Evolutionary conservation across 1,284 basidiomycete species (phyloP).

Genomic region (Apiotrichum domesticum): DNA sequence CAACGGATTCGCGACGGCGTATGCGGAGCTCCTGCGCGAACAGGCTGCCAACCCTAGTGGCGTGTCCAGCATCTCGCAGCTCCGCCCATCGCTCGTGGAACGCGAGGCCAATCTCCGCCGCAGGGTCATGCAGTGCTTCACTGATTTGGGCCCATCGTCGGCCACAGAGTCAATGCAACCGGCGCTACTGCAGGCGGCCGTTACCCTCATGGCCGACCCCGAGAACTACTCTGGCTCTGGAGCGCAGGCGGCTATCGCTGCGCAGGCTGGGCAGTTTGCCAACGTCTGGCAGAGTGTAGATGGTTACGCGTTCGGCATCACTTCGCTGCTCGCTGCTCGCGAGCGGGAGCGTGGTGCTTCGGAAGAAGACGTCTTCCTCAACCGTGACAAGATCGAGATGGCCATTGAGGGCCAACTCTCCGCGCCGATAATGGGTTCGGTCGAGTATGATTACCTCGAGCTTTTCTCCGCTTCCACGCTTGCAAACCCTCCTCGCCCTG

Average conservation of each 20-base stretch:
- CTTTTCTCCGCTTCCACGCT: constrained; percentile 51
- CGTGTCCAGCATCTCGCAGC: constrained; percentile 40
- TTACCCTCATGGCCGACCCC: constrained; percentile 80
- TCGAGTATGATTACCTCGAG: constrained; percentile 78
- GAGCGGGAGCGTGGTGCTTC: constrained; percentile 33
- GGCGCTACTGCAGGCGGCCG: constrained; percentile 71
- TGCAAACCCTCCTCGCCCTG: constrained; percentile 47
- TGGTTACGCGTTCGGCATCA: constrained; percentile 88
- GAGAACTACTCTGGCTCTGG: constrained; percentile 63
- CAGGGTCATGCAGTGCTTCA: constrained; percentile 84
- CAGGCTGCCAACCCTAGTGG: constrained; percentile 38
- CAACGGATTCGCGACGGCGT: constrained; percentile 53
- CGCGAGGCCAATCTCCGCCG: constrained; percentile 78
- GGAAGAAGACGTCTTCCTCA: constrained; percentile 57
- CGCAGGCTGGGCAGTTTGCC: constrained; percentile 76
- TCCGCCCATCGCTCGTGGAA: constrained; percentile 62
- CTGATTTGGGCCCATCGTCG: constrained; percentile 67
- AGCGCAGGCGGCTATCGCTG: constrained; percentile 86
- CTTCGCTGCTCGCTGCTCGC: constrained; percentile 54
- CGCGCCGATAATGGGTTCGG: constrained; percentile 73
- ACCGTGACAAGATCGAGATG: constrained; percentile 70
- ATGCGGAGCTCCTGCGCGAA: constrained; percentile 45
- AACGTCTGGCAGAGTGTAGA: constrained; percentile 81
- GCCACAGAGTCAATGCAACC: constrained; percentile 76
- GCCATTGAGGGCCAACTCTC: constrained; percentile 67